Conservation (phyloP, 164 flowering plant species). For the Nymphaea colorata region DNA sequence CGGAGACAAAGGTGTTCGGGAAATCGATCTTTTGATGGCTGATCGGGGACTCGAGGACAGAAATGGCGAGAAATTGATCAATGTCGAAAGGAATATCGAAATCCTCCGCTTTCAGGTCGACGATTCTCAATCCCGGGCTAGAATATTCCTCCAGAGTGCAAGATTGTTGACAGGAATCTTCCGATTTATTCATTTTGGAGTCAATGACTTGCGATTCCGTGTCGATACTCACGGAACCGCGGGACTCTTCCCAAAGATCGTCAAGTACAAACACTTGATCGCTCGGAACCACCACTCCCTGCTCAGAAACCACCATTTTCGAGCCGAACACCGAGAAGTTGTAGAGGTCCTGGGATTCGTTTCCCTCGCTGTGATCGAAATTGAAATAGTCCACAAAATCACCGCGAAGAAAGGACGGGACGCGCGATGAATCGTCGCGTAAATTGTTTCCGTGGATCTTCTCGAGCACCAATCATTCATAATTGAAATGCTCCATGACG, state of each 20-base stretch:
- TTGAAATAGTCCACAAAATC: neutral
- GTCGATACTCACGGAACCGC: neutral
- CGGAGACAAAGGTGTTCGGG: neutral
- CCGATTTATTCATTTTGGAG: too few species aligned
- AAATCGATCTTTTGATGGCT: neutral
- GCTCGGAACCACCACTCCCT: neutral
- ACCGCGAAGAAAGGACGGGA: neutral
- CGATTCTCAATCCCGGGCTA: neutral
- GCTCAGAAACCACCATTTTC: neutral
- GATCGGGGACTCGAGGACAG: neutral
- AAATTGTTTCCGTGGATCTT: neutral
- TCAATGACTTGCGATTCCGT: neutral
- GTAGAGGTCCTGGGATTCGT: neutral
- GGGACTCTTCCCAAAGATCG: too few species aligned
- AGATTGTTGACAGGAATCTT: too few species aligned
- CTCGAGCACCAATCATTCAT: neutral
- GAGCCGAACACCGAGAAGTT: neutral
- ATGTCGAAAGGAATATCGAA: neutral
- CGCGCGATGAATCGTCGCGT: neutral
- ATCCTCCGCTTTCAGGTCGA: neutral
- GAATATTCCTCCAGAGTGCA: too few species aligned
- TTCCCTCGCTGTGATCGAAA: neutral
- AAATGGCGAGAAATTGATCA: neutral
- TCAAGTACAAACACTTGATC: neutral
- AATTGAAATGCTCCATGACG: neutral